phyloP scores from a whole-genome alignment of 129 eudicot species.

The sunflower (Helianthus annuus) region HanXRQr2.0-SUNRISE NC_035433.2:20881921-20882420 shows the following conservation, averaged over 20 bases:
- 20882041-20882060: conserved; percentile 60
- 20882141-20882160: conserved; percentile 94
- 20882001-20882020: conserved; percentile 76
- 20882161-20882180: conserved; percentile 68
- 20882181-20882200: conserved; percentile 54
- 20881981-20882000: conserved; percentile 81
- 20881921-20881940: conserved; percentile 80
- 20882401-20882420: too few species aligned
- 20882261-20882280: neutral
- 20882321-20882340: neutral
- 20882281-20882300: neutral
- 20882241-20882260: neutral
- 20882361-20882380: too few species aligned
- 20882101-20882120: conserved; percentile 64
- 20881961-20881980: conserved; percentile 89
- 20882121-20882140: conserved; percentile 70
- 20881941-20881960: conserved; percentile 74
- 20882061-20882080: conserved; percentile 75
- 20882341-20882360: too few species aligned
- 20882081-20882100: conserved; percentile 71
- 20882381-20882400: too few species aligned
- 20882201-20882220: conserved; percentile 61
- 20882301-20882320: neutral
- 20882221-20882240: conserved; percentile 18
- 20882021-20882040: conserved; percentile 79